These are phyloP conservation scores for Coemansia sp. DNA, from an alignment of 192 early-diverging fungal genomes.

Conservation along the genomic window DNA sequence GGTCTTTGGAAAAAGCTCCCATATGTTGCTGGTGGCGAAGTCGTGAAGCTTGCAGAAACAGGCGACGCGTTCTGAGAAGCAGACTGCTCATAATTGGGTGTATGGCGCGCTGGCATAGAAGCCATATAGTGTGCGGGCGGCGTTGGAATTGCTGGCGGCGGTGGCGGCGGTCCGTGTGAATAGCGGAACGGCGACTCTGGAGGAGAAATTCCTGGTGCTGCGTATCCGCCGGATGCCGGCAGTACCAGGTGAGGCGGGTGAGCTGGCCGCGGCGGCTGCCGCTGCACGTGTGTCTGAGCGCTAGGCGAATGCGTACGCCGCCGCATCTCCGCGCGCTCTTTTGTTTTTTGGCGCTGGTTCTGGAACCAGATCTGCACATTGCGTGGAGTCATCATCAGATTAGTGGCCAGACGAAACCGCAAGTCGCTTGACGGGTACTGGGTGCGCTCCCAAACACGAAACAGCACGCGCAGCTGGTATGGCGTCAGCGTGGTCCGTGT, in stretches of 20 bases:
- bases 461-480: constrained; percentile 58
- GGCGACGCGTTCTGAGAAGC: constrained; percentile 23
- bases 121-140: constrained; percentile 12
- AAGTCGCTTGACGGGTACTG: constrained; percentile 73
- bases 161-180: constrained; percentile 38
- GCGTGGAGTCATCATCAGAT: constrained; percentile 76
- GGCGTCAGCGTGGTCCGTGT: constrained; percentile 61
- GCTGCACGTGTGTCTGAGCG: constrained; percentile 11
- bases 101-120: constrained; percentile 17
- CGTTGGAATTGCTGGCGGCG: constrained; percentile 35
- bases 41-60: constrained; percentile 16
- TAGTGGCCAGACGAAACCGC: constrained; percentile 66
- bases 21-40: constrained; percentile 46
- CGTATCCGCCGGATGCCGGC: constrained; percentile 2
- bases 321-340: constrained; percentile 55
- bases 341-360: constrained; percentile 77
- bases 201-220: constrained; percentile 33
- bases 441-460: constrained; percentile 62
- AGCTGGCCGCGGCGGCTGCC: constrained; percentile 10
- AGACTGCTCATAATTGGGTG: constrained; percentile 14
- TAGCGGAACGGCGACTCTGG: constrained; percentile 49
- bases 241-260: not conserved
- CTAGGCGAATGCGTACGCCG: constrained; percentile 51
- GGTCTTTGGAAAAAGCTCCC: constrained; percentile 32
- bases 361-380: constrained; percentile 94